Evolutionary conservation across 1,284 basidiomycete genomes (phyloP).

Genomic region (Ceratorhiza oryzae-sativae): DNA sequence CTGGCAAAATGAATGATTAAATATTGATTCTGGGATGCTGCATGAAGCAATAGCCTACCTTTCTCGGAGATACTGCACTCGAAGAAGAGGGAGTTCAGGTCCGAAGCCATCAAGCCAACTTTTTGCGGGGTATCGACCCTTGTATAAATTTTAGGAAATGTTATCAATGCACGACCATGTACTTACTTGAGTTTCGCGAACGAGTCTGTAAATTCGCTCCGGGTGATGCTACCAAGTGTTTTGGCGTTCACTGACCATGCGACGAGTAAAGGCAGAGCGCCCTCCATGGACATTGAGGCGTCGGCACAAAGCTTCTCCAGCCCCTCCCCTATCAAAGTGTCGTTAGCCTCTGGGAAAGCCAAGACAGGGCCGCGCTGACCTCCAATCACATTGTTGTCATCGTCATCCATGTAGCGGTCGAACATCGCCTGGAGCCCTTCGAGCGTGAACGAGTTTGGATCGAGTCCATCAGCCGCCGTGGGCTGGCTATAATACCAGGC

Average conservation of each 20-base stretch:
- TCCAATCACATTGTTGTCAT: constrained; percentile 51
- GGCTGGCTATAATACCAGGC: constrained; percentile 13
- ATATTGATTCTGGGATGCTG: not conserved
- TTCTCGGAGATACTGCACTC: constrained; percentile 44
- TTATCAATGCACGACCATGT: not conserved
- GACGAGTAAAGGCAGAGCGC: constrained; percentile 69
- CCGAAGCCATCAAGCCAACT: constrained; percentile 60
- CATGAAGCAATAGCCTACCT: not conserved
- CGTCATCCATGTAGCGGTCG: constrained; percentile 65
- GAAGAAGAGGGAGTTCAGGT: constrained; percentile 66
- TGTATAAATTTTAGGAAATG: not conserved
- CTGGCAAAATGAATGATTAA: not conserved
- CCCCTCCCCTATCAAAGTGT: constrained; percentile 75
- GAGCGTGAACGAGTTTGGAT: constrained; percentile 55
- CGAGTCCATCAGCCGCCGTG: constrained; percentile 11
- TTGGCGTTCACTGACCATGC: constrained; percentile 72
- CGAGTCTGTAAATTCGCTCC: constrained; percentile 71
- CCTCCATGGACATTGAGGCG: constrained; percentile 70
- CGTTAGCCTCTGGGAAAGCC: no score
- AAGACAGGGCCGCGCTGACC: no score
- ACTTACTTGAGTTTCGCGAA: constrained; percentile 62
- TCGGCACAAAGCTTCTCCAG: constrained; percentile 71
- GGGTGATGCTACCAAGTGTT: constrained; percentile 72
- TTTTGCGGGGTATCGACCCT: constrained; percentile 66
- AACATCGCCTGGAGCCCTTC: constrained; percentile 65